Conservation (phyloP, 225 moss, liverwort and hornwort genomes). For the Neckera pumila region DNA sequence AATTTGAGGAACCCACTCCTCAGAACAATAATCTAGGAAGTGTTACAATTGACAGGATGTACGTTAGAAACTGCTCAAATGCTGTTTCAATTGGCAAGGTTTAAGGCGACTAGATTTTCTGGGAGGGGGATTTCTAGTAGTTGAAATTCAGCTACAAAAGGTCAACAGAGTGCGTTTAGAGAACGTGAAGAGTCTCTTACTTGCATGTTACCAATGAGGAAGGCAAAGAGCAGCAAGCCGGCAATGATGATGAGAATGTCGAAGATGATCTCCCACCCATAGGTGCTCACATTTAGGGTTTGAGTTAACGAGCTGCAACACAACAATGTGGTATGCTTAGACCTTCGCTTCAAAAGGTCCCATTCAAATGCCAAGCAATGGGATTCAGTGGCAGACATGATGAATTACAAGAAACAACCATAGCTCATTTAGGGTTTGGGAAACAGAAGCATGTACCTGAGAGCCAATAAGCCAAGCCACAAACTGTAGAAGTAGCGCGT, state of each 20-base stretch:
- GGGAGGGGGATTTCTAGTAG: background rate
- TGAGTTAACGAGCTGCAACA: constrained; percentile 70
- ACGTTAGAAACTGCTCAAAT: background rate
- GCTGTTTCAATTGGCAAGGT: background rate
- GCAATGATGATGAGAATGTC: constrained; percentile 63
- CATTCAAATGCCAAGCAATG: background rate
- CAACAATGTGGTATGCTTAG: background rate
- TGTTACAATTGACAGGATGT: background rate
- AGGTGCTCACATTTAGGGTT: constrained; percentile 57
- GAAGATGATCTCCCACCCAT: constrained; percentile 80
- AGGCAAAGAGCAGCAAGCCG: constrained; percentile 76
- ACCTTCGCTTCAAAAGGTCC: background rate
- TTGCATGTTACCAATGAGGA: constrained; percentile 96
- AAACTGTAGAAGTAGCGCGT: constrained; percentile 77
- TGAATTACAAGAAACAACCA: background rate
- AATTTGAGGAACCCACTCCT: background rate
- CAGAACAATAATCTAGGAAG: background rate
- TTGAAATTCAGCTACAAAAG: background rate
- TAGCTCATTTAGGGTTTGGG: background rate
- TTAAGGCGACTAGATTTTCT: background rate
- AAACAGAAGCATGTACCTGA: constrained; percentile 39
- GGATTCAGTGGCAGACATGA: background rate
- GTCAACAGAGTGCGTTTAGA: background rate
- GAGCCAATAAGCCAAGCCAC: constrained; percentile 75
- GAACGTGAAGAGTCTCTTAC: constrained; percentile 15